These are phyloP conservation scores for Venturia effusa DNA, from an alignment of 2,329 filamentous ascomycete genomes.

Conservation along the genomic window DNA sequence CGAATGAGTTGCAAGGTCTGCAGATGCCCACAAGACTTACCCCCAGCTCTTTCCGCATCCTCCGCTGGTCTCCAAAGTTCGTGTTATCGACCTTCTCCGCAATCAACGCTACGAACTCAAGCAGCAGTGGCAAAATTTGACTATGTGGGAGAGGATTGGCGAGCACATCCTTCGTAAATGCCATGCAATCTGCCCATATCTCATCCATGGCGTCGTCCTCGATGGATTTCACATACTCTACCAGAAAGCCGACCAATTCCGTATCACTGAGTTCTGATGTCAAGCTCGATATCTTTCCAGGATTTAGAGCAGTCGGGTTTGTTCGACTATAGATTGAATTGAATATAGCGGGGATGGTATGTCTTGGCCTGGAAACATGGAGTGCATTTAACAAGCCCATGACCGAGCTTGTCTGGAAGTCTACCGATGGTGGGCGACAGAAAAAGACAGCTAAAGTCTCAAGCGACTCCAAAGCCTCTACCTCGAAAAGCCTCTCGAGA, in stretches of 20 bases:
- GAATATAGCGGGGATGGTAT: conserved; percentile 87
- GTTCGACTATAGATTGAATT: conserved; percentile 93
- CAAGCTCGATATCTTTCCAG: conserved; percentile 72
- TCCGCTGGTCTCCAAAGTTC: conserved; percentile 87
- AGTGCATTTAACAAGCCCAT: conserved; percentile 83
- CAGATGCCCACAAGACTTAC: conserved; percentile 40
- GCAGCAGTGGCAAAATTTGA: conserved; percentile 72
- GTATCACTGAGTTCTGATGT: conserved; percentile 74
- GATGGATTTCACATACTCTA: conserved; percentile 78
- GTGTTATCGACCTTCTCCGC: conserved; percentile 97
- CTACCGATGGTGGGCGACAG: conserved; percentile 43
- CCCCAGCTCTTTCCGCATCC: conserved; percentile 81
- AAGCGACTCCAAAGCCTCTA: conserved; percentile 84
- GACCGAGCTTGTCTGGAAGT: conserved; percentile 51
- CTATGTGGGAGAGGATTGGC: conserved; percentile 91
- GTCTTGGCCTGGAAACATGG: conserved; percentile 80
- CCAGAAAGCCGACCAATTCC: conserved; percentile 78
- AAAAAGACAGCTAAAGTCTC: conserved; percentile 85
- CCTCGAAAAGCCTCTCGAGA: conserved; percentile 84
- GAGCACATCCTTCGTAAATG: conserved; percentile 80
- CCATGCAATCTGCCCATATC: conserved; percentile 91
- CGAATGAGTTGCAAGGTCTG: not conserved
- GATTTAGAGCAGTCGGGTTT: conserved; percentile 69
- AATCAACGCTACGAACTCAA: conserved; percentile 82
- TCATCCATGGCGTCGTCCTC: conserved; percentile 98